A percentile compares a stretch with the other conserved stretches of the same genome.
phyloP scores from a whole-genome alignment of 2,329 filamentous ascomycete species.

The Exophiala dermatitidis region DNA sequence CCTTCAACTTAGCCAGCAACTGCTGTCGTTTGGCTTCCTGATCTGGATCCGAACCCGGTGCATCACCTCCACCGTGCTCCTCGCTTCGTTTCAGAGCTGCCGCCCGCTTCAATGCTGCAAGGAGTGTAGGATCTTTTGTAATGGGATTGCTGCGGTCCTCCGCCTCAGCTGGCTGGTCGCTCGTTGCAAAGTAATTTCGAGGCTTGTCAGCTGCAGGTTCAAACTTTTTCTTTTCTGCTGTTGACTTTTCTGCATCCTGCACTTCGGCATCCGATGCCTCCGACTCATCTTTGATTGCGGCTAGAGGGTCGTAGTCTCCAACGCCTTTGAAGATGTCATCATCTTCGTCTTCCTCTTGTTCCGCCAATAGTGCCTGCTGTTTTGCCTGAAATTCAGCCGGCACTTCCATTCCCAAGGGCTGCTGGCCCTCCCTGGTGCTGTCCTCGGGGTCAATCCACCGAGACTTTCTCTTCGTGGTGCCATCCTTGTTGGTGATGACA shows the following conservation, averaged over 20 bases:
- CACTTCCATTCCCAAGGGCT: constrained; percentile 47
- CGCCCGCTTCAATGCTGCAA: constrained; percentile 80
- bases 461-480: constrained; percentile 55
- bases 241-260: constrained; percentile 9
- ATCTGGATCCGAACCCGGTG: constrained; percentile 17
- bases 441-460: constrained; percentile 43
- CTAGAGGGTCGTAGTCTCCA: constrained; percentile 54
- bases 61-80: constrained; percentile 32
- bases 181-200: constrained; percentile 44
- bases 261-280: constrained; percentile 35
- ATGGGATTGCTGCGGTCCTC: constrained; percentile 33
- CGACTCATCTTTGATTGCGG: constrained; percentile 44
- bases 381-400: constrained; percentile 38
- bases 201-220: constrained; percentile 24
- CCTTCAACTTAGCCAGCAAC: constrained; percentile 39
- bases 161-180: constrained; percentile 47
- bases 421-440: constrained; percentile 32
- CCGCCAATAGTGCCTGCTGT: constrained; percentile 28
- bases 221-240: constrained; percentile 18
- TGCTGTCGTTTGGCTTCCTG: constrained; percentile 26
- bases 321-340: constrained; percentile 58
- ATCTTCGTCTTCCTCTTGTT: constrained; percentile 42
- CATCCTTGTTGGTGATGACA: constrained; percentile 52
- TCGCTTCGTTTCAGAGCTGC: constrained; percentile 49
- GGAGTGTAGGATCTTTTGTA: constrained; percentile 60